Evolutionary conservation across 2,329 filamentous ascomycete species (phyloP).

Genomic region (Dothideomycetidae sp.): DNA sequence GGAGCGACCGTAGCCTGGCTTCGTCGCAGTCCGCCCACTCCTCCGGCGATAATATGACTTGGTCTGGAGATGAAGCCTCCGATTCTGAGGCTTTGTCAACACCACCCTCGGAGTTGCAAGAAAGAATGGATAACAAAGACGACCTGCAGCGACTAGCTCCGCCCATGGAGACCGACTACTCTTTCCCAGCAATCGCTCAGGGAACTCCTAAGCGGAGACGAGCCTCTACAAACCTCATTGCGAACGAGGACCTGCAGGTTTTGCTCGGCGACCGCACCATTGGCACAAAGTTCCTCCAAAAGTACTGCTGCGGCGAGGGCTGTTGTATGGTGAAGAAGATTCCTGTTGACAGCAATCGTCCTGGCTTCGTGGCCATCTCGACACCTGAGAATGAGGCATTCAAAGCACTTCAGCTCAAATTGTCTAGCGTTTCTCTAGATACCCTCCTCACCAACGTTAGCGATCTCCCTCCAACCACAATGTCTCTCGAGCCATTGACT

Average conservation of each 20-base stretch:
- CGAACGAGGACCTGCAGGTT: slow-evolving; percentile 43
- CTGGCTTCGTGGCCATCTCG: slow-evolving; percentile 33
- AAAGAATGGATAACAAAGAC: slow-evolving; percentile 30
- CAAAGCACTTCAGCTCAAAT: slow-evolving; percentile 59
- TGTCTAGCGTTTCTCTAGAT: slow-evolving; percentile 57
- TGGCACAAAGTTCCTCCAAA: slow-evolving; percentile 46
- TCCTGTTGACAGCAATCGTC: slow-evolving; percentile 31
- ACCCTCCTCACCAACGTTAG: slow-evolving; percentile 56
- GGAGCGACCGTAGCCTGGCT: slow-evolving; percentile 7
- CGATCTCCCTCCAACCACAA: slow-evolving; percentile 59
- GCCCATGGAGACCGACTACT: neutral
- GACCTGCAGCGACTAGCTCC: slow-evolving; percentile 22
- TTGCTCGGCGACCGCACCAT: slow-evolving; percentile 41
- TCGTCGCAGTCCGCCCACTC: slow-evolving; percentile 24
- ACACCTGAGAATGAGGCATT: slow-evolving; percentile 75
- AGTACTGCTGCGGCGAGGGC: slow-evolving; percentile 50
- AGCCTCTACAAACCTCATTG: slow-evolving; percentile 54
- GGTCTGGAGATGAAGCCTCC: slow-evolving; percentile 27
- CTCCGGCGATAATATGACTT: slow-evolving; percentile 27
- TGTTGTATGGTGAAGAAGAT: slow-evolving; percentile 47
- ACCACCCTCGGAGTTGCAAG: slow-evolving; percentile 30
- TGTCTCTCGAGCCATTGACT: slow-evolving; percentile 38
- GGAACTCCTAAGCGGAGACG: slow-evolving; percentile 29
- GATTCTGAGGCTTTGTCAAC: slow-evolving; percentile 31
- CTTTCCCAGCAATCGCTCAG: slow-evolving; percentile 3